Conservation (phyloP, 371 early-diverging fungal genomes). For the Apophysomyces ossiformis region DNA sequence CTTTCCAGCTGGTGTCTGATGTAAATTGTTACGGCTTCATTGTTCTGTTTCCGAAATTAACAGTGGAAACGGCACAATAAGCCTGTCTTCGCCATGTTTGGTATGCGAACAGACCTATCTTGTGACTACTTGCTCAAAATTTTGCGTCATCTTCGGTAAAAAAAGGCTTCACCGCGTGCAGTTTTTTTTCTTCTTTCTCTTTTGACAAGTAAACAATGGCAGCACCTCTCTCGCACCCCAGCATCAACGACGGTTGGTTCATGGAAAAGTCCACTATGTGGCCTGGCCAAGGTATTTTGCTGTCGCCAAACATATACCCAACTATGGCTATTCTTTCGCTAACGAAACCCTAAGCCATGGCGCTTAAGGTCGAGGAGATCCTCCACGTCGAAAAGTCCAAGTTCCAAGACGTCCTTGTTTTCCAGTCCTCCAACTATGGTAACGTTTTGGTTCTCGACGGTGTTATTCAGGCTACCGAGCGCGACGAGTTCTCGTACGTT, state of each 20-base stretch:
- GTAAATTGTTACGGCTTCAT: no score
- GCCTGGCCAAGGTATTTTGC: constrained; percentile 90
- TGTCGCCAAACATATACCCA: neutral
- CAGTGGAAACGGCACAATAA: no score
- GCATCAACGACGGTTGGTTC: constrained; percentile 96
- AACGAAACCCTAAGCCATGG: constrained; percentile 71
- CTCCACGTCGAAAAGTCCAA: constrained; percentile 91
- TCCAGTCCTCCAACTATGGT: constrained; percentile 92
- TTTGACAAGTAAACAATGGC: constrained; percentile 34
- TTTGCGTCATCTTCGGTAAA: no score
- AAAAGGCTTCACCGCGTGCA: no score
- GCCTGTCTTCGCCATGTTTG: no score
- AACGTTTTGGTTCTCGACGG: constrained; percentile 96
- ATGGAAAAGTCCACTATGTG: constrained; percentile 90
- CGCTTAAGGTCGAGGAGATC: constrained; percentile 91
- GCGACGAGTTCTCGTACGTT: constrained; percentile 95
- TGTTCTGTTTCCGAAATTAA: no score
- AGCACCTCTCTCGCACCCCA: constrained; percentile 78
- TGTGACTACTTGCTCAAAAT: no score
- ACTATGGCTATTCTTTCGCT: constrained; percentile 3
- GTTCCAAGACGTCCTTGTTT: constrained; percentile 97
- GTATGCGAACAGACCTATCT: no score
- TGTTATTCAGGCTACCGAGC: constrained; percentile 96
- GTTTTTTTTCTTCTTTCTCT: constrained; percentile 13
- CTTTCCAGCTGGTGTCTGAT: no score